phyloP scores from a whole-genome alignment of 1,284 basidiomycete species.

The Moesziomyces sp. region DNA sequence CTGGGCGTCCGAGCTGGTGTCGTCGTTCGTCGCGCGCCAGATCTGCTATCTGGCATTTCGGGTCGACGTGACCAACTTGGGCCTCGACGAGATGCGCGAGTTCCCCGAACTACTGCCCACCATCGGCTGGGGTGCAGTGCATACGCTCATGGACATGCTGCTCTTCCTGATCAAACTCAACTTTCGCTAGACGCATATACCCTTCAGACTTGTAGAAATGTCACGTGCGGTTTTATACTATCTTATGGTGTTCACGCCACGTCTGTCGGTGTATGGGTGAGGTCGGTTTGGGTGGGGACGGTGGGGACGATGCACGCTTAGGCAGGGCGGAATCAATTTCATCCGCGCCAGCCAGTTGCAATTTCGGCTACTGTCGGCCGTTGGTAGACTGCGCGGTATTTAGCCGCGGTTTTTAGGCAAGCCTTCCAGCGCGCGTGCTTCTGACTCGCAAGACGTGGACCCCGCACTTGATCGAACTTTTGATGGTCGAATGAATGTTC shows the following conservation, averaged over 20 bases:
- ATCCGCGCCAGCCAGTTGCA: neutral
- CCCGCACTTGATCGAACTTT: too few species aligned
- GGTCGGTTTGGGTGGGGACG: neutral
- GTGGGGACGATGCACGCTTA: conserved; percentile 2
- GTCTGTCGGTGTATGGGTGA: too few species aligned
- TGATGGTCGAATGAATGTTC: too few species aligned
- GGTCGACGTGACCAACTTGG: conserved; percentile 71
- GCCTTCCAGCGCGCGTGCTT: too few species aligned
- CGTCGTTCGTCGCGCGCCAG: conserved; percentile 69
- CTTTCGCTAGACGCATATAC: conserved; percentile 29
- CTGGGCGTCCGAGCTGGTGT: conserved; percentile 72
- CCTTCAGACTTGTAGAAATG: conserved; percentile 2
- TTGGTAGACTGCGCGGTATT: neutral
- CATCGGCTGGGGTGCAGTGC: conserved; percentile 71
- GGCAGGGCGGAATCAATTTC: conserved; percentile 11
- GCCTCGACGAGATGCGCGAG: conserved; percentile 72
- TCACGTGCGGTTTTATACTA: neutral
- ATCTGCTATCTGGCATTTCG: conserved; percentile 70
- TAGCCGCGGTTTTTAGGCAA: neutral
- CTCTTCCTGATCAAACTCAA: conserved; percentile 69
- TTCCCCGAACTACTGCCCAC: conserved; percentile 70
- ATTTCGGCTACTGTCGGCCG: conserved; percentile 21
- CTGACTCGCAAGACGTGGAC: too few species aligned
- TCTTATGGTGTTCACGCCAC: too few species aligned
- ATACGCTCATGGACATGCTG: conserved; percentile 73